Percentiles rank a stretch among this genome's conserved stretches.
Evolutionary conservation across 495 filamentous ascomycete species (phyloP).

Genomic region (Pseudomonodictys pantanalensis): DNA sequence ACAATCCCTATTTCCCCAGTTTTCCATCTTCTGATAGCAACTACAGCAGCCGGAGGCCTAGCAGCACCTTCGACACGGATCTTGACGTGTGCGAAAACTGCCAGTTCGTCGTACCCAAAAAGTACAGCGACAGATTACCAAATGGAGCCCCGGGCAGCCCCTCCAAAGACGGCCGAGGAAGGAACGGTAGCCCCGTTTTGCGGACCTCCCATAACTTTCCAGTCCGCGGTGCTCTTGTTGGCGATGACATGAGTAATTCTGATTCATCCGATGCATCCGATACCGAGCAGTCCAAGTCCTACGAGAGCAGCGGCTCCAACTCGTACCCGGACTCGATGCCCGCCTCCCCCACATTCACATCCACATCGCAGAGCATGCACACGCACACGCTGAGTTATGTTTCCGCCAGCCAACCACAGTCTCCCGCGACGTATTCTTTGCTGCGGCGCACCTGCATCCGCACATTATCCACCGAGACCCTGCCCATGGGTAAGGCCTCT

Average conservation of each 20-base stretch:
- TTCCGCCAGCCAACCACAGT: constrained; percentile 74
- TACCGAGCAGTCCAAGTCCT: constrained; percentile 31
- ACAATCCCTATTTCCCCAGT: constrained; percentile 39
- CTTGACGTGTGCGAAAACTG: constrained; percentile 61
- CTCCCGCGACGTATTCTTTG: constrained; percentile 75
- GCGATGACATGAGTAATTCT: constrained; percentile 27
- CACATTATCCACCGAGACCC: constrained; percentile 78
- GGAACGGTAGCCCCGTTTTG: constrained; percentile 57
- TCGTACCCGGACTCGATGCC: constrained; percentile 26
- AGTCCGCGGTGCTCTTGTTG: constrained; percentile 10
- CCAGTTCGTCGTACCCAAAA: constrained; percentile 54
- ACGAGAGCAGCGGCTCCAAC: constrained; percentile 7
- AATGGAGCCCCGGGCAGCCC: constrained; percentile 52
- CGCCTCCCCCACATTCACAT: constrained; percentile 21
- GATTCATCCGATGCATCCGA: constrained; percentile 33
- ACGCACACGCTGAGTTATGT: constrained; percentile 83
- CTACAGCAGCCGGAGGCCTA: constrained; percentile 36
- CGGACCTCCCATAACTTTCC: constrained; percentile 51
- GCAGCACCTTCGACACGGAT: constrained; percentile 44
- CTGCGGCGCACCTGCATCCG: constrained; percentile 82
- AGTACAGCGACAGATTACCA: constrained; percentile 54
- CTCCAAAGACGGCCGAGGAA: constrained; percentile 50
- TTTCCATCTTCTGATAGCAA: constrained; percentile 43
- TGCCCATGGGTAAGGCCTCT: constrained; percentile 70
- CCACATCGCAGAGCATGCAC: constrained; percentile 50